phyloP scores from a whole-genome alignment of 2,329 filamentous ascomycete species.

The Penicillium sclerotigenum region DNA sequence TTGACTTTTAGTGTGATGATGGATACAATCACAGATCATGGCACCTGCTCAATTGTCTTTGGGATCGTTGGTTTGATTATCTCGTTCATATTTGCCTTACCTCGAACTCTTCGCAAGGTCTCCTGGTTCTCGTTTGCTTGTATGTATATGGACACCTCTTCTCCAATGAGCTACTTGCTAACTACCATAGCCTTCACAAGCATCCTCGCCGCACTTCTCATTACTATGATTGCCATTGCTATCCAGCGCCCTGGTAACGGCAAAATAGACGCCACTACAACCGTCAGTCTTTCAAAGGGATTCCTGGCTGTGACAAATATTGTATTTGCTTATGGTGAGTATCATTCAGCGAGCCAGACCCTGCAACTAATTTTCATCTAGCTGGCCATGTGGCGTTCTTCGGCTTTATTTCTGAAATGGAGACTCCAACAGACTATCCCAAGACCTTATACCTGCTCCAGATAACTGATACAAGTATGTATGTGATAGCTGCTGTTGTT shows the following conservation, averaged over 20 bases:
- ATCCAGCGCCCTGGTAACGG: constrained; percentile 44
- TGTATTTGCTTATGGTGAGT: constrained; percentile 61
- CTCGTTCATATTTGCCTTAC: constrained; percentile 56
- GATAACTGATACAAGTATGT: constrained; percentile 56
- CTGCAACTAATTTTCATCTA: constrained; percentile 25
- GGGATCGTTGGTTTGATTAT: constrained; percentile 55
- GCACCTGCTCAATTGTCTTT: constrained; percentile 60
- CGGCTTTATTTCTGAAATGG: constrained; percentile 62
- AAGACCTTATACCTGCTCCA: constrained; percentile 62
- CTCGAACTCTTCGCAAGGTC: constrained; percentile 59
- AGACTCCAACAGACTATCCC: constrained; percentile 56
- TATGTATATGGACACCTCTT: constrained; percentile 21
- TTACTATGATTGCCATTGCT: constrained; percentile 64
- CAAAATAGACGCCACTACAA: constrained; percentile 32
- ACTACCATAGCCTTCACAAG: constrained; percentile 54
- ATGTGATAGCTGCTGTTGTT: constrained; percentile 62
- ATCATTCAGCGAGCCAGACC: background rate
- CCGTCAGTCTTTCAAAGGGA: constrained; percentile 46
- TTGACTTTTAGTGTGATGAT: constrained; percentile 66
- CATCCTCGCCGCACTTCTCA: constrained; percentile 59
- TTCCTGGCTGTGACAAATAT: constrained; percentile 64
- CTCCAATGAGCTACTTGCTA: background rate
- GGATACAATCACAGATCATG: constrained; percentile 58
- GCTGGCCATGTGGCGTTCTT: constrained; percentile 65
- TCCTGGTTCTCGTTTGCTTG: constrained; percentile 58